These are phyloP conservation scores for Zygoascus biomembranicola DNA, from an alignment of 805 yeast genomes.

Conservation along the genomic window DNA sequence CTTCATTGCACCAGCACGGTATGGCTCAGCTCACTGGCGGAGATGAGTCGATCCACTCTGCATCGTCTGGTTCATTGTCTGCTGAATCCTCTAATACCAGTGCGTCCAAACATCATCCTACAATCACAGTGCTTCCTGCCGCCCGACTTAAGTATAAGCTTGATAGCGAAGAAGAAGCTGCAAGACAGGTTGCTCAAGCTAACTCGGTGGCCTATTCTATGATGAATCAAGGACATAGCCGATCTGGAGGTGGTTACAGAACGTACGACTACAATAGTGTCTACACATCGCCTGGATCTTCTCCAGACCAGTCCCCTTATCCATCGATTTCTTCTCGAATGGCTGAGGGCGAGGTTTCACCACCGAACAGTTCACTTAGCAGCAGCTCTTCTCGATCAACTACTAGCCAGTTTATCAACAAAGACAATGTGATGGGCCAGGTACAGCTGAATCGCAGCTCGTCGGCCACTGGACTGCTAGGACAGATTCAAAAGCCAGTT, in stretches of 20 bases:
- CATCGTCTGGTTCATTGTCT: background rate
- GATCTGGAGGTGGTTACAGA: slow-evolving; percentile 6
- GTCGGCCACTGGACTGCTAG: slow-evolving; percentile 7
- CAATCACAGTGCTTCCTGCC: slow-evolving; percentile 77
- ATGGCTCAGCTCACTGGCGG: background rate
- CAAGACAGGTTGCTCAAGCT: slow-evolving; percentile 27
- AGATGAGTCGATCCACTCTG: background rate
- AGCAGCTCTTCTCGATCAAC: background rate
- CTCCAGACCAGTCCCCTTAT: slow-evolving; percentile 14
- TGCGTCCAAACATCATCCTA: slow-evolving; percentile 29
- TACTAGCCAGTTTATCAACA: background rate
- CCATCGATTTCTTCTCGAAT: background rate
- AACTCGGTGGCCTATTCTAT: slow-evolving; percentile 38
- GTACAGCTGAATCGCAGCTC: background rate
- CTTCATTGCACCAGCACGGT: slow-evolving; percentile 20
- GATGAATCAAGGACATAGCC: slow-evolving; percentile 44
- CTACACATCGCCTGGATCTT: slow-evolving; percentile 16
- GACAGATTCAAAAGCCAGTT: background rate
- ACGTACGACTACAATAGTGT: slow-evolving; percentile 24
- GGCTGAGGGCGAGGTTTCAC: background rate
- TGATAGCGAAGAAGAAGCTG: slow-evolving; percentile 50
- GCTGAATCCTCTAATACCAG: background rate
- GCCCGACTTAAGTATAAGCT: slow-evolving; percentile 75
- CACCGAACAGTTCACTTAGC: background rate
- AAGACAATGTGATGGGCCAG: slow-evolving; percentile 1